Evolutionary conservation across 306 rosid genomes (phyloP).

Genomic region (Dryas octopetala): DNA sequence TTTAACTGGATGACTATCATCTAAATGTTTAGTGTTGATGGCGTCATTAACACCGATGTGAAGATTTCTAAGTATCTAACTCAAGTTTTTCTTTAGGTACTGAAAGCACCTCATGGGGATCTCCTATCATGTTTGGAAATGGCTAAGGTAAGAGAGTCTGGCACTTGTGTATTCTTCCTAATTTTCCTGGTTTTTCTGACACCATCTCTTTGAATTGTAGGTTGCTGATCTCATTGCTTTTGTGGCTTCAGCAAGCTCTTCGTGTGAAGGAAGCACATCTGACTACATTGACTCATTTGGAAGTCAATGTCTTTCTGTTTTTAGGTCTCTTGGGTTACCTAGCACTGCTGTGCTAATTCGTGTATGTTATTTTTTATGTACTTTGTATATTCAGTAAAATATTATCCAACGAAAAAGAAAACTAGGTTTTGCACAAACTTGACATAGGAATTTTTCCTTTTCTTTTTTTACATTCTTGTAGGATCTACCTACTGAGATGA

Average conservation of each 20-base stretch:
- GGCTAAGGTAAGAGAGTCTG: conserved; percentile 69
- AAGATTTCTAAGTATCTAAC: conserved; percentile 12
- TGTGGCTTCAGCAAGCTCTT: conserved; percentile 64
- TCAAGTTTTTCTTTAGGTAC: conserved; percentile 41
- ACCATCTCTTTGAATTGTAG: conserved; percentile 37
- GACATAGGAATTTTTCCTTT: conserved; percentile 8
- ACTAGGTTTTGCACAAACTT: conserved; percentile 6
- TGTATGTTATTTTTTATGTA: conserved; percentile 50
- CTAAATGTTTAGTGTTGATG: neutral
- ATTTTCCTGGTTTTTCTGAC: conserved; percentile 16
- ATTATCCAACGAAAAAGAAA: neutral
- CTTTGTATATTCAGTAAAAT: conserved; percentile 9
- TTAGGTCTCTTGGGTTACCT: conserved; percentile 89
- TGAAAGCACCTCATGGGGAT: conserved; percentile 91
- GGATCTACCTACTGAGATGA: conserved; percentile 76
- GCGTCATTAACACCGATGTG: neutral
- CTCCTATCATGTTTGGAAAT: conserved; percentile 78
- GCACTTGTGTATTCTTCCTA: neutral
- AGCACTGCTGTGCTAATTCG: conserved; percentile 83
- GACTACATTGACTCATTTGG: conserved; percentile 82
- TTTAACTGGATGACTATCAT: neutral
- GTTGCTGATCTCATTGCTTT: conserved; percentile 92
- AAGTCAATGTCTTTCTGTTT: conserved; percentile 85
- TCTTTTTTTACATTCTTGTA: conserved; percentile 30
- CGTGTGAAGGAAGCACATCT: conserved; percentile 52